Base-by-base conservation (phyloP, 345 rosid genomes). In the Melastoma malabathricum region DNA sequence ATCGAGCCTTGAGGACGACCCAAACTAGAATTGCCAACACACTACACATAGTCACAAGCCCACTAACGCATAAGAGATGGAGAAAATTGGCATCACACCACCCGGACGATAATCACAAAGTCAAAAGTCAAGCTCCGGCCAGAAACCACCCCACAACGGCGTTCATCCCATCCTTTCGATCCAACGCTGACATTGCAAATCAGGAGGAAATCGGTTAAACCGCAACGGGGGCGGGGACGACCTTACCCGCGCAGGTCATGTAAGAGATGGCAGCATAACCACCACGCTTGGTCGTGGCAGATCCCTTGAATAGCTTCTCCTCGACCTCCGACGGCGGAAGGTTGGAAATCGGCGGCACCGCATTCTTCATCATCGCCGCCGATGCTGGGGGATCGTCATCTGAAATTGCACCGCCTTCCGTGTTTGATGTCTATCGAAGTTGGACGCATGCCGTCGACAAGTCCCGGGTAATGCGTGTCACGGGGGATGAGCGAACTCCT, bases 211-310 rank as follows among this genome's bases (percentile, higher is more conserved):
- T 18, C 13, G 22, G 29, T 18, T 48, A n/a, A 9, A 1, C 18
- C 31, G 19, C 15, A 43, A 5, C 13, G 22, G 13, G 19, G n/a
- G 22, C 9, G 2, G 6, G n/a, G 6, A 0, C 12, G 25, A 38
- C 15, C 13, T 18, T 34, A 93, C 99, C 99, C 18, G 99, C 95
- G 57, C 90, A 93, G 18, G 86, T 18, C 99, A 93, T 88, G 82
- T 93, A 93, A 46, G 86, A 78, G 57, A 88, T 18, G 52, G 99
- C 95, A 46, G 99, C 99, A 54, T 72, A 70, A 18, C 90, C 90
- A 22, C 99, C 97, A 47, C 83, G 63, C 60, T 67, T 88, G 56
- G 97, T 88, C 99, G 88, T 83, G 72, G 97, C 71, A 65, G 97
- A 84, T 73, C 97, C 99, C 69, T 63, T 73, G 47, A 87, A 92